Base-by-base conservation (phyloP, 352 stramenopile species). In the Pythium brachiatum region DNA sequence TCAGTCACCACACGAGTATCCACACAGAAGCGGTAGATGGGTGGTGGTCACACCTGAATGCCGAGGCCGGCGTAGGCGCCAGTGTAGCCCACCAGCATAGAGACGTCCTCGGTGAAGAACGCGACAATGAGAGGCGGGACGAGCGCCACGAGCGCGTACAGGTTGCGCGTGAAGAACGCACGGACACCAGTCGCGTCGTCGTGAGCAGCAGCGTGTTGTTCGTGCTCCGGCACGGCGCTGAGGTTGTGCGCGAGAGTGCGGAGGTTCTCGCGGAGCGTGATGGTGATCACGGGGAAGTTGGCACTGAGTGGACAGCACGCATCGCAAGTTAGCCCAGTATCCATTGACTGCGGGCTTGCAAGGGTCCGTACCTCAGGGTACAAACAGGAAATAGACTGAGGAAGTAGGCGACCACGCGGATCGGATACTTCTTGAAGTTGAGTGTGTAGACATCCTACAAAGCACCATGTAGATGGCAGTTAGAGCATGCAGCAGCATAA, bases 51-150 rank as follows among this genome's bases (percentile, higher is more conserved):
- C 68, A 92, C 82, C 76, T 92, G 86, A 60, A 95, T 95, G 64
- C 84, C 83, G 48, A 95, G 76, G 8, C 86, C 86, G 2, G 86
- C 86, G 66, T 95, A 95, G 6, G 84, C 81, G 57, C 86, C 86
- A 7, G 86, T 95, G 67, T 92, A 92, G 53, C 86, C 83, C 48
- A 95, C 85, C 29, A 95, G 79, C 83, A 94, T 92, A 32, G 83
- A 90, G 63, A 95, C 86, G 74, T 95, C 86, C 46, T 95, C 86
- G 2, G 86, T 95, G 69, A 88, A 94, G 71, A 95, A 86, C 41
- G 86, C 86, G 26, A 95, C 81, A 12, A 92, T 59, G 56, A 94
- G 79, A 48, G 86, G 84, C 29, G 86, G 86, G 48, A 92, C 69
- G 70, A 94, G 69, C 31, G 86, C 84, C 46, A 87, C 60, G 23